Conservation (phyloP, 495 filamentous ascomycete genomes). For the Daldinia grandis region DNA sequence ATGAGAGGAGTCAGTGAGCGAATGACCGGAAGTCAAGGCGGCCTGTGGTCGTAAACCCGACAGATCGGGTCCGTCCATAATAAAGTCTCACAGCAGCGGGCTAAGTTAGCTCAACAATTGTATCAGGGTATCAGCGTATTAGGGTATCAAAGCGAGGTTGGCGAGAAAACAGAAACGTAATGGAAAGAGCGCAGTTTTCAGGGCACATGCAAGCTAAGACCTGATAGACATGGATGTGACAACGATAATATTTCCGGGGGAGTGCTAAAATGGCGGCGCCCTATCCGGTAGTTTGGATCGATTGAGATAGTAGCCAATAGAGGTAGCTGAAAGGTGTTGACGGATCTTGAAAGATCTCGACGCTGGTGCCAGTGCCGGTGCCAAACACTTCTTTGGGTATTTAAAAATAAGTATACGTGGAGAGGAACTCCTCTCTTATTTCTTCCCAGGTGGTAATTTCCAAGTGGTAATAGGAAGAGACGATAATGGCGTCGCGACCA, state of each 20-base stretch:
- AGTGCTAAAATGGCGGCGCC: conserved; percentile 13
- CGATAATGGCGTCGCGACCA: conserved; percentile 12
- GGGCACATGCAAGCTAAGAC: conserved; percentile 33
- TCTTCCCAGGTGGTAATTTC: neutral
- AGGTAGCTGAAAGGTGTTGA: conserved; percentile 19
- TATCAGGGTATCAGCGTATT: neutral
- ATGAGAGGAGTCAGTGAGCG: conserved; percentile 28
- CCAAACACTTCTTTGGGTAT: neutral
- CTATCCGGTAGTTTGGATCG: conserved; percentile 36
- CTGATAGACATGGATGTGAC: conserved; percentile 30
- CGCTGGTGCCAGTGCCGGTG: neutral
- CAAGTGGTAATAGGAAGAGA: conserved; percentile 5
- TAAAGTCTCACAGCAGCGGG: conserved; percentile 21
- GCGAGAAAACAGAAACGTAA: conserved; percentile 33
- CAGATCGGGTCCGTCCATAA: conserved; percentile 36
- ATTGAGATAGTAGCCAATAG: neutral
- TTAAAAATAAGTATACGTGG: neutral
- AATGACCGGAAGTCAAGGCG: conserved; percentile 21
- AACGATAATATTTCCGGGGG: conserved; percentile 24
- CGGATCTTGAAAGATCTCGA: neutral
- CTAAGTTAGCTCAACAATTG: conserved; percentile 12
- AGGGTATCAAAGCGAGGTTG: conserved; percentile 3
- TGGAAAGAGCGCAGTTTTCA: conserved; percentile 27
- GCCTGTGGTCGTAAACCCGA: conserved; percentile 32
- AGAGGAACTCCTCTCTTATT: neutral